Conservation (phyloP, 2,329 filamentous ascomycete species). For the Trichoderma arundinaceum region DNA sequence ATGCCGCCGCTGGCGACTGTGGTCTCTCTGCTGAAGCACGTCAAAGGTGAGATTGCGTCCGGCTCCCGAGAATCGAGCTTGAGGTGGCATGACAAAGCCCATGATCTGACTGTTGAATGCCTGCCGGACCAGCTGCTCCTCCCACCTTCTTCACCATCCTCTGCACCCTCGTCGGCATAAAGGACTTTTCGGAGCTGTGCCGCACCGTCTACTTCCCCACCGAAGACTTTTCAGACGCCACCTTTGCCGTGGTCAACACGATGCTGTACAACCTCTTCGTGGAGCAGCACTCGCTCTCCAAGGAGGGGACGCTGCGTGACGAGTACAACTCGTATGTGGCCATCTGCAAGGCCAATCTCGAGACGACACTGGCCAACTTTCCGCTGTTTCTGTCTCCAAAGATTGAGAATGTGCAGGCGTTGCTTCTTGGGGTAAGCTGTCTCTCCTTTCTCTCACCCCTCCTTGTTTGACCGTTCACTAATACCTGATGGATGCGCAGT, state of each 20-base stretch:
- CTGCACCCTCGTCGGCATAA: conserved; percentile 55
- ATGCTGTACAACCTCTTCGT: conserved; percentile 58
- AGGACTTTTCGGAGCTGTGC: conserved; percentile 57
- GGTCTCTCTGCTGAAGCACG: conserved; percentile 54
- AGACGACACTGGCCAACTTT: conserved; percentile 57
- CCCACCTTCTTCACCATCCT: conserved; percentile 58
- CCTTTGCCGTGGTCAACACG: conserved; percentile 57
- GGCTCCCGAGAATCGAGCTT: not conserved
- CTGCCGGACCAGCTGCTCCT: conserved; percentile 46
- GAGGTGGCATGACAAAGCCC: too few species aligned
- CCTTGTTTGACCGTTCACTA: too few species aligned
- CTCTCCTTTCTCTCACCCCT: not conserved
- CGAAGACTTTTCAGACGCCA: conserved; percentile 56
- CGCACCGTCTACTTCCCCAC: conserved; percentile 57
- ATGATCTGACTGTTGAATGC: not conserved
- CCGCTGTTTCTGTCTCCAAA: conserved; percentile 62
- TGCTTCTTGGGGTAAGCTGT: conserved; percentile 61
- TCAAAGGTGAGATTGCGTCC: conserved; percentile 47
- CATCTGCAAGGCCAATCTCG: conserved; percentile 55
- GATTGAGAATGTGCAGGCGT: conserved; percentile 60
- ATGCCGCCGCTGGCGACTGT: conserved; percentile 61
- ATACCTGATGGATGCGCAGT: conserved; percentile 45
- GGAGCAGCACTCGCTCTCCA: conserved; percentile 50
- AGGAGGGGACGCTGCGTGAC: conserved; percentile 42
- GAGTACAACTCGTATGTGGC: conserved; percentile 48